Percentiles rank a stretch among this genome's conserved stretches.
phyloP scores from a whole-genome alignment of 208 protist species.

The Leptomonas pyrrhocoris region DNA sequence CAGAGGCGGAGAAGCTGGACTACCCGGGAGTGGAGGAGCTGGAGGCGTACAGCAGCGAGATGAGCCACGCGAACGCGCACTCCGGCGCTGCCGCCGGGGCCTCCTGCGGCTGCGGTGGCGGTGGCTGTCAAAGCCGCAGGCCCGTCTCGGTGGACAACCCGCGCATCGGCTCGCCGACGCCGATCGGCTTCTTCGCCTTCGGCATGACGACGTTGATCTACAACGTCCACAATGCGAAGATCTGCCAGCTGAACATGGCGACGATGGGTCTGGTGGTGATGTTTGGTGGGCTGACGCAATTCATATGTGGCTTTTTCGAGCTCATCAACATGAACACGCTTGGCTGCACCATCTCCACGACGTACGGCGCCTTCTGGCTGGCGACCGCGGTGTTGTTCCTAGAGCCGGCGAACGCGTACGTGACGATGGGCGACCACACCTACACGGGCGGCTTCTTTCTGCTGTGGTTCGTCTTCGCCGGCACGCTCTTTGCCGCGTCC shows the following conservation, averaged over 20 bases:
- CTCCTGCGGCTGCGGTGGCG: constrained; percentile 7
- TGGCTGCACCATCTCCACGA: constrained; percentile 46
- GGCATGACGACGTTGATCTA: constrained; percentile 72
- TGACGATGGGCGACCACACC: constrained; percentile 15
- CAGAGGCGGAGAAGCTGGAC: not conserved
- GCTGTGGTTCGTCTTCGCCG: constrained; percentile 31
- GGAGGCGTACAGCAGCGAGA: constrained; percentile 6
- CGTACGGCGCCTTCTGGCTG: constrained; percentile 68
- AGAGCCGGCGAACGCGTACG: constrained; percentile 25
- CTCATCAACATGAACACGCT: constrained; percentile 66
- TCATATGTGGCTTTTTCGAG: constrained; percentile 63
- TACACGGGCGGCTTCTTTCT: constrained; percentile 33
- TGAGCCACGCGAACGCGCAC: too few species aligned
- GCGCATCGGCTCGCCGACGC: constrained; percentile 41
- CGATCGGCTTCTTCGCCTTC: constrained; percentile 63
- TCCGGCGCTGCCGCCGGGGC: not conserved
- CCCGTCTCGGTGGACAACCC: constrained; percentile 26
- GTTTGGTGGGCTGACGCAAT: constrained; percentile 59
- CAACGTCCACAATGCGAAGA: constrained; percentile 55
- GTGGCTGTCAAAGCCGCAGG: constrained; percentile 2
- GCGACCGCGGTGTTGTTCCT: constrained; percentile 39
- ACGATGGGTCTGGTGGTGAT: constrained; percentile 45
- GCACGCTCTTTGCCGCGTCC: constrained; percentile 22
- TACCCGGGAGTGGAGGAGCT: not conserved
- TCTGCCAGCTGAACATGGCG: constrained; percentile 42